Percentiles rank a stretch among this genome's conserved stretches.
phyloP scores from a whole-genome alignment of 331 rosid species.

The Quercus tomentella region DNA sequence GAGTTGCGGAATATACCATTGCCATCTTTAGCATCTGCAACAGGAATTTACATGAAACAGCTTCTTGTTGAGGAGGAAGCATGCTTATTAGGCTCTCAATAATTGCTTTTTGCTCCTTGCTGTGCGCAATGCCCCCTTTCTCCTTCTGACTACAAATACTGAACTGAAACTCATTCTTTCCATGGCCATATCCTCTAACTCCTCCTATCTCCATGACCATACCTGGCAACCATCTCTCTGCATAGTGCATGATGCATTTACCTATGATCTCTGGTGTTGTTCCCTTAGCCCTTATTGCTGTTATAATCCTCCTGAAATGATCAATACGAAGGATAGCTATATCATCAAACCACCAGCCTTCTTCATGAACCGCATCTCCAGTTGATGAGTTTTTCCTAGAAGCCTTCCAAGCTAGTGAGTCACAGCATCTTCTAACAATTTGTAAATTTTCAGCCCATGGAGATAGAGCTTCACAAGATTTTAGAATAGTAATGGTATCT shows the following conservation, averaged over 20 bases:
- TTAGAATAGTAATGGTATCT: conserved; percentile 72
- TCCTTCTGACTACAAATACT: conserved; percentile 50
- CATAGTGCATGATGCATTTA: conserved; percentile 68
- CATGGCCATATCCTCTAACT: conserved; percentile 57
- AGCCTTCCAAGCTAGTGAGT: conserved; percentile 83
- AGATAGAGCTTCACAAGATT: conserved; percentile 69
- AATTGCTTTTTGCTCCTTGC: conserved; percentile 64
- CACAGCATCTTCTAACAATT: conserved; percentile 88
- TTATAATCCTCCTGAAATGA: conserved; percentile 60
- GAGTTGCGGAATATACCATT: conserved; percentile 71
- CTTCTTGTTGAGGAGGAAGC: conserved; percentile 77
- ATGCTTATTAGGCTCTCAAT: conserved; percentile 77
- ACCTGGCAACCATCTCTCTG: conserved; percentile 70
- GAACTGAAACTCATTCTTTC: conserved; percentile 55
- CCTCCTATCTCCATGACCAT: conserved; percentile 60
- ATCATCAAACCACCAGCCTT: conserved; percentile 65
- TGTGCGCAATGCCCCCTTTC: conserved; percentile 40
- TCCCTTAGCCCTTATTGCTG: conserved; percentile 67
- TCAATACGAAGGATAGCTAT: conserved; percentile 55
- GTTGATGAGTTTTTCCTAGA: conserved; percentile 39
- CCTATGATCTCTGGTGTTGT: conserved; percentile 62
- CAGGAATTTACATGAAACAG: conserved; percentile 77
- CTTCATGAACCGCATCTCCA: conserved; percentile 41
- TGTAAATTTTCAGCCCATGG: conserved; percentile 98
- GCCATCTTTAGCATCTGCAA: conserved; percentile 80